Evolutionary conservation across 2,329 filamentous ascomycete species (phyloP).

Genomic region (Stachybotrys elegans): DNA sequence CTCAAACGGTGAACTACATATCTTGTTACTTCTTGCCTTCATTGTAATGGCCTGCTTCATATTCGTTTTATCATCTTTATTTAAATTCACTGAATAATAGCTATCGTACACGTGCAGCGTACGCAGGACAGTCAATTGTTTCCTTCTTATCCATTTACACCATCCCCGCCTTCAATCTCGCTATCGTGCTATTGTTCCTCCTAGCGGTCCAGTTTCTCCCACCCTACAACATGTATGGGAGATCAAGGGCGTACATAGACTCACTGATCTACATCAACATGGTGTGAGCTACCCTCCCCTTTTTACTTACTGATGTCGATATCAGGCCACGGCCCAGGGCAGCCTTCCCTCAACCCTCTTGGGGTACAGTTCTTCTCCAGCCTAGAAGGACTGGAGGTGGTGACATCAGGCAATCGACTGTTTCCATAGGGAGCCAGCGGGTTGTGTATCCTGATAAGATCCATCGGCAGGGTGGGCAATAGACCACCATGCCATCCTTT

Average conservation of each 20-base stretch:
- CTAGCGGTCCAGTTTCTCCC: neutral
- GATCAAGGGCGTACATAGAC: neutral
- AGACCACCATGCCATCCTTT: slow-evolving; percentile 1
- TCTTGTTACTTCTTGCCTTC: neutral
- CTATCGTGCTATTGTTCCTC: neutral
- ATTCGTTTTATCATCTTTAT: neutral
- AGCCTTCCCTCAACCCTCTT: neutral
- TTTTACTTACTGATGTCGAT: neutral
- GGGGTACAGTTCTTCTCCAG: neutral
- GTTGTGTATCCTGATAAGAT: slow-evolving; percentile 1
- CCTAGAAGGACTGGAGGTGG: neutral
- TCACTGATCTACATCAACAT: neutral
- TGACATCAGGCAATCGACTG: neutral
- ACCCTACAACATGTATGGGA: neutral
- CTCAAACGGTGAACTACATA: slow-evolving; percentile 1
- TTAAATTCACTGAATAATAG: neutral
- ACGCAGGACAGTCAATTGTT: neutral
- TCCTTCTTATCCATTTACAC: neutral
- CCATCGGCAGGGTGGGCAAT: neutral
- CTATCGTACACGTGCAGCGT: neutral
- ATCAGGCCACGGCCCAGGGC: neutral
- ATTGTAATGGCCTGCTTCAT: neutral
- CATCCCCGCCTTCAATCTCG: neutral
- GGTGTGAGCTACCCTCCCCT: neutral
- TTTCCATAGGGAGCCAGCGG: slow-evolving; percentile 1